Evolutionary conservation across 257 asterid species (phyloP).

Genomic region (Paulownia fortunei): DNA sequence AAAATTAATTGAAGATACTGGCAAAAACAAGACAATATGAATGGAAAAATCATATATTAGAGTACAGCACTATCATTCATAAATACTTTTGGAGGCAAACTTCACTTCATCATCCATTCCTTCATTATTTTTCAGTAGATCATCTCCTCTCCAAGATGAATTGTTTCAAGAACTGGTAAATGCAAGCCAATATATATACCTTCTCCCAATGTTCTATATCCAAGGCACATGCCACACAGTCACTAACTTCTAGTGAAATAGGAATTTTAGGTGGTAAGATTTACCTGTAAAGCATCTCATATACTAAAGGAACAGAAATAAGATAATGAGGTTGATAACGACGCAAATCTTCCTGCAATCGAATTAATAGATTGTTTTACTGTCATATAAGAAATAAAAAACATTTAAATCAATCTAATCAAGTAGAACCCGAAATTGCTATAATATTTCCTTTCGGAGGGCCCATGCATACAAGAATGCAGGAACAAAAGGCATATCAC

Average conservation of each 20-base stretch:
- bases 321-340: slow-evolving; percentile 81
- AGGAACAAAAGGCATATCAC: slow-evolving; percentile 11
- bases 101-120: not conserved
- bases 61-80: not conserved
- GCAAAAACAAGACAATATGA: not conserved
- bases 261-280: slow-evolving; percentile 1
- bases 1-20: not conserved
- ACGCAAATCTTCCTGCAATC: slow-evolving; percentile 80
- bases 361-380: slow-evolving; percentile 23
- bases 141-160: not conserved
- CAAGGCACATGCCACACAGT: not conserved
- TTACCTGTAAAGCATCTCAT: slow-evolving; percentile 89
- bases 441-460: not conserved
- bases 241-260: not conserved
- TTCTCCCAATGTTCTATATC: not conserved
- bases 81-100: not conserved
- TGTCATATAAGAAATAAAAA: not conserved
- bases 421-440: not conserved
- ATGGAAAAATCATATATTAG: not conserved
- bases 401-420: not conserved
- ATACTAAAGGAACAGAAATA: slow-evolving; percentile 88
- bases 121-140: not conserved
- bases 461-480: not conserved
- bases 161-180: not conserved
- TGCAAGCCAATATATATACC: not conserved